phyloP scores from a whole-genome alignment of 2,329 filamentous ascomycete species.

The Curvularia lunata region DNA sequence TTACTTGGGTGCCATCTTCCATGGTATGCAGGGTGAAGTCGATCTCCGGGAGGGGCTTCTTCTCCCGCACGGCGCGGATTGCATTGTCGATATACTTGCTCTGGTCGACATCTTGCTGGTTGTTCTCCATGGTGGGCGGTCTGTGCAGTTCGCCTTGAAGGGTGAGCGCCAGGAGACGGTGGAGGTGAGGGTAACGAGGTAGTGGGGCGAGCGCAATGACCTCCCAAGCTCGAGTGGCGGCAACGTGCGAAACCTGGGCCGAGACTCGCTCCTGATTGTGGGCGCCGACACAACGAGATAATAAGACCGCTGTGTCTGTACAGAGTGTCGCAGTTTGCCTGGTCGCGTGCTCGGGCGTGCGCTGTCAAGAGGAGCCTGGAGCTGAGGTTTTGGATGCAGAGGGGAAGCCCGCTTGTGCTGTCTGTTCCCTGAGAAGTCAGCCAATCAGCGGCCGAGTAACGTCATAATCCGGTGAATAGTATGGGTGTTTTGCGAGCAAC shows the following conservation, averaged over 20 bases:
- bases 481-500: neutral
- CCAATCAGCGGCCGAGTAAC: constrained; percentile 24
- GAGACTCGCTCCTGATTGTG: constrained; percentile 33
- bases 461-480: constrained; percentile 26
- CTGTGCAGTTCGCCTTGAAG: constrained; percentile 24
- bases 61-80: constrained; percentile 88
- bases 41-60: constrained; percentile 95
- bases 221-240: constrained; percentile 41
- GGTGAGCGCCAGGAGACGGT: constrained; percentile 33
- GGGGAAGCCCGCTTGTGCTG: constrained; percentile 14
- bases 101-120: constrained; percentile 46
- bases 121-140: constrained; percentile 46
- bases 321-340: constrained; percentile 20
- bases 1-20: constrained; percentile 96
- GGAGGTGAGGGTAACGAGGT: constrained; percentile 40
- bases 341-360: constrained; percentile 43
- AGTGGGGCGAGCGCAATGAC: constrained; percentile 41
- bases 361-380: constrained; percentile 27
- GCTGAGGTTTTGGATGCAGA: constrained; percentile 26
- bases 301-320: constrained; percentile 13
- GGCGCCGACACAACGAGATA: constrained; percentile 25
- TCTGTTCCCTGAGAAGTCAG: constrained; percentile 12
- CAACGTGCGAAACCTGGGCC: constrained; percentile 40
- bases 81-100: constrained; percentile 75
- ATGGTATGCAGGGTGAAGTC: constrained; percentile 98